Evolutionary conservation across 2,329 filamentous ascomycete species (phyloP), one percentile per base, ranked within the genome.

Genomic region (Ophiostoma ulmi): DNA sequence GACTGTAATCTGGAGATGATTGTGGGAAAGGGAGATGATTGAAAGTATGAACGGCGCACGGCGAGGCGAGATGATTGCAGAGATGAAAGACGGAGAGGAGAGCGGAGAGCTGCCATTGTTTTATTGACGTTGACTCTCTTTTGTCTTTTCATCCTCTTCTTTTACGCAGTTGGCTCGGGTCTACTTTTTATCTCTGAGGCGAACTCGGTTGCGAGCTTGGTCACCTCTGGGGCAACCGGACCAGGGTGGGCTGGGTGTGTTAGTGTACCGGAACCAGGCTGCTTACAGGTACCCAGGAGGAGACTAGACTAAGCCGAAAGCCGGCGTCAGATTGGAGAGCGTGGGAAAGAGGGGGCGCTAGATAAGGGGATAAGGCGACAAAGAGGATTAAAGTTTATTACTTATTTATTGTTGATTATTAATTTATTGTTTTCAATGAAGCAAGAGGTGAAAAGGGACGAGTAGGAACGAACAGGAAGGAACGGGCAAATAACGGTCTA

Each of bases 1-100:
- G 83, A 85, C 68, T 82, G 81, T 6, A 76, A 69, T 20, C 78
- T 75, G 7, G 69, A 70, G 55, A 76, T 38, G 22, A 76, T 58
- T 26, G 69, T 67, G 20, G 77, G 77, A n/a, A 78, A 70, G 0
- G 76, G 70, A 68, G 70, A 77, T 70, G 73, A 75, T 68, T 76
- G 77, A 63, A 80, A 77, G 65, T 74, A 76, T 65, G 76, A 77
- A 11, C 71, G 66, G 67, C 75, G 73, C 14, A 72, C 70, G 63
- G 74, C 73, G 36, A 35, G 20, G 63, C 70, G 67, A 3, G 68
- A 69, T 13, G 66, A 35, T 10, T 63, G 58, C 26, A 52, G 31
- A n/a, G 71, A 44, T 8, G 70, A 72, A n/a, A 72, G 66, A 11
- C 72, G 73, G 7, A 73, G 69, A 31, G 70, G 64, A 6, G 71